Conservation (phyloP, 345 rosid genomes). For the Heritiera fomes region DNA sequence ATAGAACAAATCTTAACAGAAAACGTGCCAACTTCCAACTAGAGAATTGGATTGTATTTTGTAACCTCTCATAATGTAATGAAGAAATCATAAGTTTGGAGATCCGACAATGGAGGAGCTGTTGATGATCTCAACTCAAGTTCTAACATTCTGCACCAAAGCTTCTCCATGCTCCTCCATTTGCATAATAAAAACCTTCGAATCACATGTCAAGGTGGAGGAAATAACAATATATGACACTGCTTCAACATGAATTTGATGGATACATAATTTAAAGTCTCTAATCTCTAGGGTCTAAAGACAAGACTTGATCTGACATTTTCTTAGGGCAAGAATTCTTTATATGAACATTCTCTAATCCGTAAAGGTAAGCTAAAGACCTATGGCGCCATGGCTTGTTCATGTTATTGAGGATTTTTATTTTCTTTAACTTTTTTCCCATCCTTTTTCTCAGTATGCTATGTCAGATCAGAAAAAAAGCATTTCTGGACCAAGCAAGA, state of each 20-base stretch:
- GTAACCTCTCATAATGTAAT: neutral
- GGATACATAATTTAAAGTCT: neutral
- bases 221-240: neutral
- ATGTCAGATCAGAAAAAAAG: slow-evolving; percentile 6
- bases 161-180: neutral
- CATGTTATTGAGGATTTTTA: neutral
- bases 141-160: neutral
- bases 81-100: slow-evolving; percentile 1
- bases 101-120: slow-evolving; percentile 1
- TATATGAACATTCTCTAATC: neutral
- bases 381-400: neutral
- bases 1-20: slow-evolving; percentile 6
- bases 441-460: neutral
- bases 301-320: neutral
- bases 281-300: slow-evolving; percentile 4
- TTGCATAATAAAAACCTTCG: neutral
- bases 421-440: neutral
- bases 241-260: neutral
- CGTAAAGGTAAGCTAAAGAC: neutral
- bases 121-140: neutral
- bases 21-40: neutral
- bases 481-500: neutral
- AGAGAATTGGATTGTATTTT: neutral
- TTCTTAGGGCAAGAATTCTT: neutral
- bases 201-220: neutral